Evolutionary conservation across 2,329 filamentous ascomycete species (phyloP).

Genomic region (Bipolaris cookei): DNA sequence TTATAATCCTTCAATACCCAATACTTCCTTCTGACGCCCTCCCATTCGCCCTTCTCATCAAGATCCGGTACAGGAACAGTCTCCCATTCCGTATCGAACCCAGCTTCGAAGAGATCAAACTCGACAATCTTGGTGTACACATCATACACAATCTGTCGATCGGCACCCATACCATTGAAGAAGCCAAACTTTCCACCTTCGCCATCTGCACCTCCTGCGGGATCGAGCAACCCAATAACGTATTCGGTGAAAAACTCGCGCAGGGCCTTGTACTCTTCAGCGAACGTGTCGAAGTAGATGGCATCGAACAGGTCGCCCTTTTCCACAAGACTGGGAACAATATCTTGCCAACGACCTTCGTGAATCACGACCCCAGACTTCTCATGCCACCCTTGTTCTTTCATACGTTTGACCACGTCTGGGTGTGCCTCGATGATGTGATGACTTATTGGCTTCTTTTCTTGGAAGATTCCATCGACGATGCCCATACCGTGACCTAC

Average conservation of each 20-base stretch:
- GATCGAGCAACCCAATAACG: slow-evolving; percentile 78
- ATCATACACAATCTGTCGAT: slow-evolving; percentile 91
- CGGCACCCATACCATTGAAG: slow-evolving; percentile 83
- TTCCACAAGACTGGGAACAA: slow-evolving; percentile 54
- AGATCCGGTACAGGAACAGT: slow-evolving; percentile 76
- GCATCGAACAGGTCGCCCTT: slow-evolving; percentile 55
- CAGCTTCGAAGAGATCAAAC: slow-evolving; percentile 86
- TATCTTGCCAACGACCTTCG: slow-evolving; percentile 58
- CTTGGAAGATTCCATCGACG: slow-evolving; percentile 56
- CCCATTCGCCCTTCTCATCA: slow-evolving; percentile 77
- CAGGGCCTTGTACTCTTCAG: slow-evolving; percentile 87
- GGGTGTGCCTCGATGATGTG: slow-evolving; percentile 62
- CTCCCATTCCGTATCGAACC: slow-evolving; percentile 87
- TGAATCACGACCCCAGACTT: slow-evolving; percentile 58
- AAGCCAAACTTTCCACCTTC: slow-evolving; percentile 65
- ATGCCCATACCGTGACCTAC: slow-evolving; percentile 61
- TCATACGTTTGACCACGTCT: slow-evolving; percentile 54
- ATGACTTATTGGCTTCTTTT: slow-evolving; percentile 52
- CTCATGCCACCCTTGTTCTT: slow-evolving; percentile 55
- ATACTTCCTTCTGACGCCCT: slow-evolving; percentile 84
- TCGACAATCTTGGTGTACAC: slow-evolving; percentile 91
- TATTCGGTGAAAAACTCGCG: slow-evolving; percentile 87
- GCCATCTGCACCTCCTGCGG: slow-evolving; percentile 47
- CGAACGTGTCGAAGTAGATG: slow-evolving; percentile 97
- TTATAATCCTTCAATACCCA: slow-evolving; percentile 85